Percentiles rank a stretch among this genome's conserved stretches.
Evolutionary conservation across 2,329 filamentous ascomycete species (phyloP).

Genomic region (Fusarium circinatum): DNA sequence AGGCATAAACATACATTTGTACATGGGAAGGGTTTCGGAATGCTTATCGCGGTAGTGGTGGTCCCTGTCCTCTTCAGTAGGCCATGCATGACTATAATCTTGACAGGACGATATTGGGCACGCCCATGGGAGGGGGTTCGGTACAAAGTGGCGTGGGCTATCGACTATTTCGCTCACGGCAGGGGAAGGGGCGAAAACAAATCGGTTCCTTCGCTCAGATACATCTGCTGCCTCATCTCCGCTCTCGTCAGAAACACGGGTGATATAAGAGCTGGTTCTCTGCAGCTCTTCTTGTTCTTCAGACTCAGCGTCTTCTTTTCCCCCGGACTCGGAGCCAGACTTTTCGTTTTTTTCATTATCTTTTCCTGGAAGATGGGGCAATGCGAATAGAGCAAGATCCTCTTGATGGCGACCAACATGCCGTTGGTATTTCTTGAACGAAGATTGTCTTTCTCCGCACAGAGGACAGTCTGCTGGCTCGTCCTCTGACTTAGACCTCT

Average conservation of each 20-base stretch:
- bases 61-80: too few species aligned
- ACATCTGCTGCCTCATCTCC: too few species aligned
- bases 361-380: fast-evolving
- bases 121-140: too few species aligned
- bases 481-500: fast-evolving
- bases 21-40: conserved; percentile 79
- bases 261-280: too few species aligned
- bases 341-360: fast-evolving
- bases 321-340: too few species aligned
- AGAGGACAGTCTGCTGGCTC: not conserved
- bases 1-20: conserved; percentile 81
- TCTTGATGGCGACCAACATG: conserved; percentile 11
- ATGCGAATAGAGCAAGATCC: not conserved
- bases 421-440: not conserved
- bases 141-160: too few species aligned
- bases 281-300: not conserved
- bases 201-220: too few species aligned
- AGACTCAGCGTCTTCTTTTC: fast-evolving
- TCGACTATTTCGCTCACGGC: too few species aligned
- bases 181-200: too few species aligned
- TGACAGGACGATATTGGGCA: too few species aligned
- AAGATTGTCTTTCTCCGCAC: not conserved
- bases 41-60: conserved; percentile 98
- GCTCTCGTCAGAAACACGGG: not conserved
- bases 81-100: too few species aligned